A percentile compares a stretch with the other conserved stretches of the same genome.
Conservation (phyloP, 352 stramenopile species). For the Thraustochytrium sp. region DNA sequence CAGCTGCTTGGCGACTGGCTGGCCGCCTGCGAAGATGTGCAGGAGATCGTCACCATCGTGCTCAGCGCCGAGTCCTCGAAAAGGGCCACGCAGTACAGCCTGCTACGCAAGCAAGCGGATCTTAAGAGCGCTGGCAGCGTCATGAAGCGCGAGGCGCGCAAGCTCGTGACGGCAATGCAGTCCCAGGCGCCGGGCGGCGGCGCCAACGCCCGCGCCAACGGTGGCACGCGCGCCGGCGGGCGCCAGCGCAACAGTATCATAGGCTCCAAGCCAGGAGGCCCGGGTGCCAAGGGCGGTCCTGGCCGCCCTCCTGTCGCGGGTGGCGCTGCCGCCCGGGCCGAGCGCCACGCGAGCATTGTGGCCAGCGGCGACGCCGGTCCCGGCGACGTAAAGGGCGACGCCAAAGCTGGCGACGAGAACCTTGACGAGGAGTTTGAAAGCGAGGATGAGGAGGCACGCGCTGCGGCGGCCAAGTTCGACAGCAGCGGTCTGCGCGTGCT, state of each 20-base stretch:
- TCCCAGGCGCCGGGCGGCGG: background rate
- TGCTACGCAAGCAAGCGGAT: constrained; percentile 7
- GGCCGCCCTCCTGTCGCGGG: background rate
- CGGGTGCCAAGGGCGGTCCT: no score
- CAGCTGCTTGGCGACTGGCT: constrained; percentile 40
- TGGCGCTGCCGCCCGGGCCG: background rate
- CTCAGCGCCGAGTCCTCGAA: background rate
- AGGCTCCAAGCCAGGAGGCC: no score
- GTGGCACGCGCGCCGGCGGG: background rate
- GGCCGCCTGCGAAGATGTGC: background rate
- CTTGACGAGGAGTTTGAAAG: background rate
- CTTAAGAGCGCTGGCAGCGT: background rate
- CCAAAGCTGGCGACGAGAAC: background rate
- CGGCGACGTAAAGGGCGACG: background rate
- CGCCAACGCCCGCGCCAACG: background rate
- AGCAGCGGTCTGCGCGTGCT: background rate
- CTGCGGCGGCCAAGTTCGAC: background rate
- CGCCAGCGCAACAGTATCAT: no score
- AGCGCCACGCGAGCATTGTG: background rate
- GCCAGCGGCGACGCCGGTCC: no score
- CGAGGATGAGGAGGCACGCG: background rate
- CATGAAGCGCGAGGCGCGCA: constrained; percentile 32
- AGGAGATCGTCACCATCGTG: background rate
- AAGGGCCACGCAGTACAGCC: constrained; percentile 1
- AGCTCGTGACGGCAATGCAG: constrained; percentile 16